Percentiles rank a stretch among this genome's conserved stretches.
These are phyloP conservation scores for Puya raimondii DNA, from an alignment of 176 grass and related monocot species.

Conservation along the genomic window DNA sequence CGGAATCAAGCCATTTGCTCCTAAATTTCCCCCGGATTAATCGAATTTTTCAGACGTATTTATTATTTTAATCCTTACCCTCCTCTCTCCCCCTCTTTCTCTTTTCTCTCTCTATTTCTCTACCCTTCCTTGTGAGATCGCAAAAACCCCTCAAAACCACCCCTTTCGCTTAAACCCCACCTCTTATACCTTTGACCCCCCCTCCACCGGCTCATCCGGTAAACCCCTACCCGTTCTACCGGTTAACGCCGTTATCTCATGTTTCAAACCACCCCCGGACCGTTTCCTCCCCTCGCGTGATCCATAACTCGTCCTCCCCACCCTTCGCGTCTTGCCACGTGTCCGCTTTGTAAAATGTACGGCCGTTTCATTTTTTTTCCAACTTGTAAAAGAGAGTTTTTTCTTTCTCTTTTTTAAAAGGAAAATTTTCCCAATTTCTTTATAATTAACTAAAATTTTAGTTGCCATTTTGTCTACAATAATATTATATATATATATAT, in stretches of 20 bases:
- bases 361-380: background rate
- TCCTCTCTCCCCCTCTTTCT: conserved; percentile 1
- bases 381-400: background rate
- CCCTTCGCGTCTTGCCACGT: background rate
- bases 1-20: background rate
- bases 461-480: no score
- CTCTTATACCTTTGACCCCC: conserved; percentile 33
- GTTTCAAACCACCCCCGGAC: conserved; percentile 1
- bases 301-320: background rate
- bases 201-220: conserved; percentile 18
- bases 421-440: no score
- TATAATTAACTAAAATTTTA: no score
- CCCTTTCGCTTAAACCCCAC: conserved; percentile 50
- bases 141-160: conserved; percentile 35
- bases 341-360: background rate
- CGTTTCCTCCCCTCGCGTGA: conserved; percentile 1
- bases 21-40: background rate
- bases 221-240: background rate
- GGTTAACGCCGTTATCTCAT: background rate
- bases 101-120: conserved; percentile 11
- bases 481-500: background rate
- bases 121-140: background rate
- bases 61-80: background rate
- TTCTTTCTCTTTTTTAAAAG: no score
- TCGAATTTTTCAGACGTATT: background rate